phyloP scores from a whole-genome alignment of 768 basidiomycete genomes.

The Suillus fuscotomentosus region DNA sequence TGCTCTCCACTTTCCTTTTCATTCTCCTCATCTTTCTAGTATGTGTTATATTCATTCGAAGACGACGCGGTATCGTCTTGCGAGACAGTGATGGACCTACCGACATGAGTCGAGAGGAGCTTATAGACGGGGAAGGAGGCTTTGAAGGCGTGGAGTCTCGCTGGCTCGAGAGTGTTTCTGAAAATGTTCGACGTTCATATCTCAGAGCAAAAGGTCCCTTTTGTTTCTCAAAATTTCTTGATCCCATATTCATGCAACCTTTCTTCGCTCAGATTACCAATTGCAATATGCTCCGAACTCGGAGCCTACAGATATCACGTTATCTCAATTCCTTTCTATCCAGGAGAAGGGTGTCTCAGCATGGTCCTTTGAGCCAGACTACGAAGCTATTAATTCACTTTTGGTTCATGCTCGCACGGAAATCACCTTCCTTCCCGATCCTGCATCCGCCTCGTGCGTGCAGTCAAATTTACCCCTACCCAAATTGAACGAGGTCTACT shows the following conservation, averaged over 20 bases:
- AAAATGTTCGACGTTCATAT: conserved; percentile 68
- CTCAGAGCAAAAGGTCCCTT: conserved; percentile 80
- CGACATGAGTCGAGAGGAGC: conserved; percentile 90
- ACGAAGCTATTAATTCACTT: conserved; percentile 89
- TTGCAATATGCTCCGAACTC: conserved; percentile 92
- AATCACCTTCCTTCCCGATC: conserved; percentile 96
- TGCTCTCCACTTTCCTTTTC: conserved; percentile 90
- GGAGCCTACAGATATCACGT: conserved; percentile 95
- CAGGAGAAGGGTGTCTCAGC: conserved; percentile 99
- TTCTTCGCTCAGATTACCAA: conserved; percentile 62
- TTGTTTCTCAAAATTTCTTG: neutral
- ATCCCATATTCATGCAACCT: conserved; percentile 6
- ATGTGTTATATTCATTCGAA: conserved; percentile 82
- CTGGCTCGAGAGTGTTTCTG: conserved; percentile 86
- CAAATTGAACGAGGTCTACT: conserved; percentile 98
- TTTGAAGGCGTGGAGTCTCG: conserved; percentile 89
- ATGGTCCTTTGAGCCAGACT: conserved; percentile 99
- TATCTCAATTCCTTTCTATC: conserved; percentile 97
- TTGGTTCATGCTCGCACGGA: conserved; percentile 96
- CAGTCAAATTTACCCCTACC: conserved; percentile 97
- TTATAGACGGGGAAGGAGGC: conserved; percentile 89
- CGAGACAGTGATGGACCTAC: conserved; percentile 89
- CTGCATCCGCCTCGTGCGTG: conserved; percentile 90
- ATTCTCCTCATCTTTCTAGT: conserved; percentile 89
- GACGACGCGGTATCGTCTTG: conserved; percentile 73